Conservation (phyloP, 225 moss, liverwort and hornwort genomes). For the Ulota crispa region DNA sequence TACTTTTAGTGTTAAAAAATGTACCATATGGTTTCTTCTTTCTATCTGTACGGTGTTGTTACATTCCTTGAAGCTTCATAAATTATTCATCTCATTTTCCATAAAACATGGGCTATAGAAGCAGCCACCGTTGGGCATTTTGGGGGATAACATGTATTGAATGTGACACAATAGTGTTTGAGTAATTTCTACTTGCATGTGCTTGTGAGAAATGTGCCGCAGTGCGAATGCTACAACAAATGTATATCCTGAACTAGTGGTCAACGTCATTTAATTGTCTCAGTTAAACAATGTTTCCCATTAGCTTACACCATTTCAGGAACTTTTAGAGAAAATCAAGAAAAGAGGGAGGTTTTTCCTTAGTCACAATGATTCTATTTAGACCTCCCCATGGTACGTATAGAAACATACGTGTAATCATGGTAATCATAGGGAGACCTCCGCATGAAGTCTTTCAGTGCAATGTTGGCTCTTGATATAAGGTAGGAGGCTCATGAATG, state of each 20-base stretch:
- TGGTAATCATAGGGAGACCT: neutral
- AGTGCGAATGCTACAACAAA: neutral
- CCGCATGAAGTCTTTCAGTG: neutral
- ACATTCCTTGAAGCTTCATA: neutral
- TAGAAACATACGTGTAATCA: neutral
- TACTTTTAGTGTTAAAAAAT: neutral
- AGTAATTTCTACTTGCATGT: neutral
- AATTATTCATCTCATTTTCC: too few species aligned
- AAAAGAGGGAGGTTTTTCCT: neutral
- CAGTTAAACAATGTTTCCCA: neutral
- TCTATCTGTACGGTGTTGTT: neutral
- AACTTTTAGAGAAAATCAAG: neutral
- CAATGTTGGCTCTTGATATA: too few species aligned
- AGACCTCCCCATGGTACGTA: neutral
- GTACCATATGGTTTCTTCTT: neutral
- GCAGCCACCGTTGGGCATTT: neutral
- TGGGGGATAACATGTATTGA: neutral
- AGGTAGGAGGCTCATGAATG: too few species aligned
- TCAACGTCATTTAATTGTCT: neutral
- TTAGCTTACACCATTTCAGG: neutral
- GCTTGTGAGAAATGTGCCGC: neutral
- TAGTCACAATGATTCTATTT: neutral
- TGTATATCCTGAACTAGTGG: neutral
- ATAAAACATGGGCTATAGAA: too few species aligned
- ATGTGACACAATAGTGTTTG: neutral